Evolutionary conservation across 2,329 filamentous ascomycete genomes (phyloP).

Genomic region (Cyclaneusma minus): DNA sequence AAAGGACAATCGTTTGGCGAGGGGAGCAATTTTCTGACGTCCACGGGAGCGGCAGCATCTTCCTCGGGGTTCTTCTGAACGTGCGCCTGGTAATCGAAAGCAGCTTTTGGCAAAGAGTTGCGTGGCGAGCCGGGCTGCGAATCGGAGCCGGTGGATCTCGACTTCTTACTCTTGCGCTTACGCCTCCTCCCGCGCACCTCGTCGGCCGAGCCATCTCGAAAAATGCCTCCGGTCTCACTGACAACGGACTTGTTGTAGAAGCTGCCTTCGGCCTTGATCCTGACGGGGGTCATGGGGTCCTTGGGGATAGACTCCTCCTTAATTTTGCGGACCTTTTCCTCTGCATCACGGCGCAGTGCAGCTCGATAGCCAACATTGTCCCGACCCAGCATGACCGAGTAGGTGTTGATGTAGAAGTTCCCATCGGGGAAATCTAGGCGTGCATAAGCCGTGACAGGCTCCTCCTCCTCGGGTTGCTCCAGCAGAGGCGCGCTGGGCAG

Average conservation of each 20-base stretch:
- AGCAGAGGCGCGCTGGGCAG: background rate
- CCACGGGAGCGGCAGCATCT: slow-evolving; percentile 40
- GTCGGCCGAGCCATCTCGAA: slow-evolving; percentile 45
- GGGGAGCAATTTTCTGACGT: slow-evolving; percentile 42
- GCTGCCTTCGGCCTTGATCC: slow-evolving; percentile 24
- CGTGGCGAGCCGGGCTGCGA: slow-evolving; percentile 17
- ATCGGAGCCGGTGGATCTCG: slow-evolving; percentile 29
- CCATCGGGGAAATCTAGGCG: slow-evolving; percentile 59
- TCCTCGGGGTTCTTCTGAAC: slow-evolving; percentile 32
- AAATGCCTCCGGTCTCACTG: slow-evolving; percentile 54
- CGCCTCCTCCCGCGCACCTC: slow-evolving; percentile 30
- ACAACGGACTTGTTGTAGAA: slow-evolving; percentile 43
- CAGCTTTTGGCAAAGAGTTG: slow-evolving; percentile 15
- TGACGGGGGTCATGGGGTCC: slow-evolving; percentile 30
- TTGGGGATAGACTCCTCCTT: slow-evolving; percentile 32
- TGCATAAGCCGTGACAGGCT: slow-evolving; percentile 29
- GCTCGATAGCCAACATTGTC: slow-evolving; percentile 47
- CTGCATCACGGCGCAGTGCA: slow-evolving; percentile 25
- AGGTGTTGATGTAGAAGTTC: slow-evolving; percentile 65
- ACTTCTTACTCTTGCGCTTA: slow-evolving; percentile 21
- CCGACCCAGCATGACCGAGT: slow-evolving; percentile 55
- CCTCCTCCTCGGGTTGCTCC: background rate
- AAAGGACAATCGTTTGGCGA: slow-evolving; percentile 47
- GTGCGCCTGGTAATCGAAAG: slow-evolving; percentile 35
- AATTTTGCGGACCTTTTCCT: slow-evolving; percentile 26